Conservation (phyloP, 148 eudicot species). For the Polygonum aviculare region DNA sequence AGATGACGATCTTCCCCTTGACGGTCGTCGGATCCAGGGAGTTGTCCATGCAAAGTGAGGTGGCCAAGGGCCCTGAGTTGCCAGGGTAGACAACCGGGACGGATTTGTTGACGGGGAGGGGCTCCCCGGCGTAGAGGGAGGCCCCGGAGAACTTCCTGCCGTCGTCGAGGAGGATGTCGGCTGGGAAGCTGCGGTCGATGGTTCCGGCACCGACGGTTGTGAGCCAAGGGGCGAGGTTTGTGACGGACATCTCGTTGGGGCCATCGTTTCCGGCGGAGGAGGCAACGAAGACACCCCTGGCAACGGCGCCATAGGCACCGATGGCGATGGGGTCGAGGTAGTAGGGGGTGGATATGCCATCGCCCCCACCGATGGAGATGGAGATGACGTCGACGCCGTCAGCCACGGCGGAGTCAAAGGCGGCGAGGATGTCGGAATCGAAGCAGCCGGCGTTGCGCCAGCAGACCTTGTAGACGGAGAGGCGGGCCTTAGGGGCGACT, state of each 20-base stretch:
- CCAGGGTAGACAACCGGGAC: conserved; percentile 85
- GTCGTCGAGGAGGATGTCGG: conserved; percentile 60
- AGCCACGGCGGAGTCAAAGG: conserved; percentile 74
- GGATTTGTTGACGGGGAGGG: conserved; percentile 34
- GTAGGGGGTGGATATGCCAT: conserved; percentile 85
- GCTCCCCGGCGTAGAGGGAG: conserved; percentile 65
- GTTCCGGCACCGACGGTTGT: conserved; percentile 93
- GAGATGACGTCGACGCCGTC: conserved; percentile 94
- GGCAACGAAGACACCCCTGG: conserved; percentile 72
- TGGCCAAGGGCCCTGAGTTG: conserved; percentile 58
- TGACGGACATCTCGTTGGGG: conserved; percentile 85
- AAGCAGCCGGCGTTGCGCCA: conserved; percentile 90
- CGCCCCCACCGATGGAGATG: conserved; percentile 91
- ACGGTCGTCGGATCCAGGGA: conserved; percentile 61
- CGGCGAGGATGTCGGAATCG: conserved; percentile 86
- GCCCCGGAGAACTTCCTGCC: conserved; percentile 67
- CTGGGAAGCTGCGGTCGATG: conserved; percentile 84
- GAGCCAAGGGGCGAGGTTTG: conserved; percentile 92
- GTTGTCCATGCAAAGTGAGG: conserved; percentile 86
- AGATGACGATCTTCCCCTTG: conserved; percentile 76
- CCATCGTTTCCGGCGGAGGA: conserved; percentile 97
- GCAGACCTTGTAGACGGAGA: conserved; percentile 86
- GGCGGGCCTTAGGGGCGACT: conserved; percentile 84
- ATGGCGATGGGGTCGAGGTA: conserved; percentile 96
- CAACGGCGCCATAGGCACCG: conserved; percentile 81